Evolutionary conservation across 495 filamentous ascomycete species (phyloP), one percentile per base, ranked within the genome.

Genomic region (Podospora didyma): DNA sequence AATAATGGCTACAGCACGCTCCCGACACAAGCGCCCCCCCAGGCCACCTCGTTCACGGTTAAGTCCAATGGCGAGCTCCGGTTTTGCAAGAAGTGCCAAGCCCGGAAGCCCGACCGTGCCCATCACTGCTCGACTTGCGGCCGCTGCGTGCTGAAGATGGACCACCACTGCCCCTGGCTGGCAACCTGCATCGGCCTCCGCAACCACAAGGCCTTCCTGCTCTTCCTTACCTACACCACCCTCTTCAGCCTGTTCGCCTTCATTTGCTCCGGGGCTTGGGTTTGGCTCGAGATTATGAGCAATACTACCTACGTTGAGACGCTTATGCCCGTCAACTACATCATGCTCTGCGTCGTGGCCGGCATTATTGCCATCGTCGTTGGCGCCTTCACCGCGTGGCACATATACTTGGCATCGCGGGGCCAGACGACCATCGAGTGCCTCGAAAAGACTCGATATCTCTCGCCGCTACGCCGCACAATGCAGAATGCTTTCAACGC

Each of bases 81-180:
- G 34, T 97, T 87, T 75, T 98, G 94, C 78, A 97, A 97, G 76
- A 98, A 98, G 74, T 98, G 94, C 72, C 86, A 93, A 72, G 85
- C 84, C 28, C 83, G 85, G 50, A 98, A 98, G 74, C 94, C 94
- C 42, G 95, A 97, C 73, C 92, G 94, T 26, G 84, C 95, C 34
- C 94, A 98, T 68, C 94, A 98, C 77, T 98, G 94, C 79, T 93
- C 88, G 12, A 89, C 90, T 14, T 98, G 94, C 72, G 83, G 86
- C 54, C 85, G 87, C 58, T 98, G 94, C 69, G 93, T 98, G 11
- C 77, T 97, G 66, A 97, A 97, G 74, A 98, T 98, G 94, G 94
- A 98, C 70, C 94, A 98, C 70, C 94, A 98, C 74, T 98, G 94
- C 64, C 94, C 94, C 6, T 98, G 94, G 94, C 80, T 97, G 47